Conservation (phyloP, 108 stramenopile genomes). For the Ochromonas danica region DNA sequence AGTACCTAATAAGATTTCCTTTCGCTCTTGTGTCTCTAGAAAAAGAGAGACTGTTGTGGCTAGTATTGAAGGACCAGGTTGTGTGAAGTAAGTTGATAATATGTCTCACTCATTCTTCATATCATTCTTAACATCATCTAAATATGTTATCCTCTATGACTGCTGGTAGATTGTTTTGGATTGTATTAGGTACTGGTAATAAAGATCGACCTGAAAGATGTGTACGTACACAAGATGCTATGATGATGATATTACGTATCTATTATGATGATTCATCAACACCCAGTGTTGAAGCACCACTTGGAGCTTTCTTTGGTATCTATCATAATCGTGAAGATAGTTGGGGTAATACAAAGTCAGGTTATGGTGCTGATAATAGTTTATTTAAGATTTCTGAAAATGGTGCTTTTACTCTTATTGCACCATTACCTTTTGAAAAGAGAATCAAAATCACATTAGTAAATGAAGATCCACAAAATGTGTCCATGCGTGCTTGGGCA, state of each 20-base stretch:
- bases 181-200: not conserved
- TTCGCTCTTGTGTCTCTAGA: too few species aligned
- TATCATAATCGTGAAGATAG: not conserved
- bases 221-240: not conserved
- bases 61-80: too few species aligned
- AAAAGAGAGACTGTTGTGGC: too few species aligned
- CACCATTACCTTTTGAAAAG: not conserved
- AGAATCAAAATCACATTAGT: not conserved
- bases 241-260: not conserved
- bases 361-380: not conserved
- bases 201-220: not conserved
- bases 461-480: not conserved
- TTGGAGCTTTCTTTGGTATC: not conserved
- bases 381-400: not conserved
- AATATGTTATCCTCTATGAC: too few species aligned
- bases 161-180: not conserved
- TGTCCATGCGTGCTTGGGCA: not conserved
- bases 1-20: too few species aligned
- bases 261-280: not conserved
- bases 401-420: not conserved
- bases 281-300: not conserved
- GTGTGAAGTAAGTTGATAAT: too few species aligned
- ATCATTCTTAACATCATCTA: too few species aligned
- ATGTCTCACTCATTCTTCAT: too few species aligned
- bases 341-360: not conserved